Evolutionary conservation across 2,329 filamentous ascomycete species (phyloP), one percentile per base, ranked within the genome.

Genomic region (Fusarium floridanum): DNA sequence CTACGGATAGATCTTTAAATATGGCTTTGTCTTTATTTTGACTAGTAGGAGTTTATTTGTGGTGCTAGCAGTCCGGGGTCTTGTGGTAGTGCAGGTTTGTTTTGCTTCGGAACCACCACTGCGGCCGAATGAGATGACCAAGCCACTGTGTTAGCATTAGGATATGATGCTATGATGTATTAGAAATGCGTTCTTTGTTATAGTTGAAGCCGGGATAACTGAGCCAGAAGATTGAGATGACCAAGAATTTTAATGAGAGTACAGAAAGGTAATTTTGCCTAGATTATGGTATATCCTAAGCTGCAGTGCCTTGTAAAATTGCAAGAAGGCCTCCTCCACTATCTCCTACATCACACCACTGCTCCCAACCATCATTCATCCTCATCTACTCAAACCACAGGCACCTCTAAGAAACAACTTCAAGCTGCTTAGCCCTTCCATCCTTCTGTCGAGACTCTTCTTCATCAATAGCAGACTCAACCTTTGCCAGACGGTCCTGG

Each of bases 401-500:
- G 11, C 20, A 22, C 20, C 9, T 16, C 32, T 39, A 59, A 37
- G 32, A 37, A 27, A 27, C 34, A 41, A 59, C 29, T 7, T 59
- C 55, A 24, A 59, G 34, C 22, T 41, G 55, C 55, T 24, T 59
- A 6, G 16, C 55, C 36, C 6, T 39, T 39, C 16, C 22, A 14
- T 59, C 55, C 55, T 59, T 59, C 34, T 39, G 36, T 3, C 34
- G 14, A 41, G 32, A 24, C 55, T 59, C 36, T 6, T 59, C 55
- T 8, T 39, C 55, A 8, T 59, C 55, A 2, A 37, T 22, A 5
- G 22, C 55, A 17, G 55, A 59, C 55, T 59, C 55, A 29, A 59
- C 34, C 36, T 59, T 59, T 10, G 34, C 55, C 34, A 59, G 10
- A 14, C 73, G 78, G 32, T 59, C 55, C 7, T 39, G 20, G 17